Percentiles rank a stretch among this genome's conserved stretches.
Conservation (phyloP, 176 grass and related monocot genomes). For the Bromus sterilis region DNA sequence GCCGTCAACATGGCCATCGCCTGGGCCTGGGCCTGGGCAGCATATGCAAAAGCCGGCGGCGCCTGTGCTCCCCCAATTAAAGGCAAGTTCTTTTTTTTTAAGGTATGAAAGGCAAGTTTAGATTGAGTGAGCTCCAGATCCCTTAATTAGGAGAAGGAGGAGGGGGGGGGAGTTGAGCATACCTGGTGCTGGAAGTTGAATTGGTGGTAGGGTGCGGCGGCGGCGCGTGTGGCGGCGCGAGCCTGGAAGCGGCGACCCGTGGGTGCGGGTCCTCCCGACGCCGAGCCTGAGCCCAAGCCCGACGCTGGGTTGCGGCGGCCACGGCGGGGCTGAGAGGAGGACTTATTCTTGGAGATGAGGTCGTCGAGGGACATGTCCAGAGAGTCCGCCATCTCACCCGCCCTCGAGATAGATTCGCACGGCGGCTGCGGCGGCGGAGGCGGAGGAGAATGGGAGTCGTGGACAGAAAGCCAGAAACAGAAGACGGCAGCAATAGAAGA, state of each 20-base stretch:
- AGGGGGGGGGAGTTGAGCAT: background rate
- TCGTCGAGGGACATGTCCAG: slow-evolving; percentile 80
- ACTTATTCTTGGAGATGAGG: slow-evolving; percentile 71
- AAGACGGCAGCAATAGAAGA: background rate
- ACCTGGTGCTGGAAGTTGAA: background rate
- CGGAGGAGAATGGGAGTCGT: background rate
- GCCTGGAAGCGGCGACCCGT: slow-evolving; percentile 31
- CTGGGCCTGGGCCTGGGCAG: background rate
- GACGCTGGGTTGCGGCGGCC: background rate
- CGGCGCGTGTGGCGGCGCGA: slow-evolving; percentile 33
- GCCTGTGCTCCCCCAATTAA: background rate
- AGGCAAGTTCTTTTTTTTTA: too few relatives aligned
- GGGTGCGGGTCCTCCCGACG: background rate
- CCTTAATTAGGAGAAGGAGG: background rate
- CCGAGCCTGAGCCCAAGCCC: background rate
- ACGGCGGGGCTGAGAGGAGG: background rate
- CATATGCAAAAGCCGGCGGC: background rate
- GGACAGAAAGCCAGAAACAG: background rate
- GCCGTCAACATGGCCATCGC: background rate
- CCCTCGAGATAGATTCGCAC: background rate
- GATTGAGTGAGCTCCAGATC: background rate
- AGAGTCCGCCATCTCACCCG: slow-evolving; percentile 26
- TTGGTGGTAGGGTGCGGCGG: slow-evolving; percentile 27
- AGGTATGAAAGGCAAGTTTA: background rate
- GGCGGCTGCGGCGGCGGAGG: background rate